Evolutionary conservation across 495 filamentous ascomycete species (phyloP).

Genomic region (Penicillium bialowiezense): DNA sequence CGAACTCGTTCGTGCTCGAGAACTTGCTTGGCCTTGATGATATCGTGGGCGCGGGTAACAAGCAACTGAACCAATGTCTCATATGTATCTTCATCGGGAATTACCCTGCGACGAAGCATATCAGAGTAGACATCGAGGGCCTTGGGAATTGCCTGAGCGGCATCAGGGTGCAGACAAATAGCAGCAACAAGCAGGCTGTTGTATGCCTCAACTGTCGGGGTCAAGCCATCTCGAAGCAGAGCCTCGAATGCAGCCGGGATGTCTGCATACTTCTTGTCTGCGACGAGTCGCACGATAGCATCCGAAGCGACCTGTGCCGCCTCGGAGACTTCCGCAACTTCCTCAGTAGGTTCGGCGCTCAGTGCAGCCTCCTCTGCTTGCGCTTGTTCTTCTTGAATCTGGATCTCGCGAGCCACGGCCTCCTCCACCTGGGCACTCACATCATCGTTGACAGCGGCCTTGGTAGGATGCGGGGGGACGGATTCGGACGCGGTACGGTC

Average conservation of each 20-base stretch:
- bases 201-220: conserved; percentile 79
- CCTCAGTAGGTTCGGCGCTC: conserved; percentile 30
- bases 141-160: conserved; percentile 79
- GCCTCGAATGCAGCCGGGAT: conserved; percentile 87
- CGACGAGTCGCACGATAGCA: conserved; percentile 68
- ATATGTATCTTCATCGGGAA: conserved; percentile 81
- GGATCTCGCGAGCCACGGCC: conserved; percentile 61
- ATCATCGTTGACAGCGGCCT: conserved; percentile 51
- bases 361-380: conserved; percentile 39
- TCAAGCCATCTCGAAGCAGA: conserved; percentile 72
- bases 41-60: conserved; percentile 72
- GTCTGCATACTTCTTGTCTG: conserved; percentile 68
- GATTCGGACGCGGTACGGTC: conserved; percentile 21
- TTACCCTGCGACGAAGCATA: conserved; percentile 83
- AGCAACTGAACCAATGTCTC: conserved; percentile 79
- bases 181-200: conserved; percentile 85
- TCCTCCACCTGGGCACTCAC: conserved; percentile 61
- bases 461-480: conserved; percentile 52
- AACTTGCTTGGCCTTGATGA: conserved; percentile 61
- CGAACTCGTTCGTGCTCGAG: conserved; percentile 74
- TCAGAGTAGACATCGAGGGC: conserved; percentile 93
- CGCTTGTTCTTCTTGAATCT: conserved; percentile 48
- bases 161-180: conserved; percentile 64
- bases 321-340: conserved; percentile 33
- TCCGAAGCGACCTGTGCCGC: conserved; percentile 69